These are phyloP conservation scores for Arabis hirsuta DNA, from an alignment of 345 rosid species.

Conservation along the genomic window DNA sequence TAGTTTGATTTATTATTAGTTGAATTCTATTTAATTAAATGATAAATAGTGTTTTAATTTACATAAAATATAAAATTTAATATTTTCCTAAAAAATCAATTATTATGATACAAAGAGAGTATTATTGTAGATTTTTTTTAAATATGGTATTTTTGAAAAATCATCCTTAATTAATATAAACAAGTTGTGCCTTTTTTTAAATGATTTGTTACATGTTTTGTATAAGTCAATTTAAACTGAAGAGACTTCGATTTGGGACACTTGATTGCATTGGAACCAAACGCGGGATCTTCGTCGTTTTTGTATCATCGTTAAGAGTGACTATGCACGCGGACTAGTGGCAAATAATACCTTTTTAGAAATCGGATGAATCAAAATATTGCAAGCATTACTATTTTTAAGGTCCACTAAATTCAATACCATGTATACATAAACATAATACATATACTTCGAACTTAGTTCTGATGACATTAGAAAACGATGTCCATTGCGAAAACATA, in stretches of 20 bases:
- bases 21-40: too few relatives aligned
- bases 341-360: neutral
- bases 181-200: too few relatives aligned
- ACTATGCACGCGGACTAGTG: slow-evolving; percentile 37
- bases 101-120: too few relatives aligned
- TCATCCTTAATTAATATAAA: too few relatives aligned
- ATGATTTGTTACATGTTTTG: neutral
- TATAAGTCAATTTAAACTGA: slow-evolving; percentile 14
- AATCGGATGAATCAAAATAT: neutral
- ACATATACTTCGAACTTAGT: neutral
- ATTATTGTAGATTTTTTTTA: too few relatives aligned
- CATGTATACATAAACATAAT: neutral
- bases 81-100: too few relatives aligned
- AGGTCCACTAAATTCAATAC: slow-evolving; percentile 6
- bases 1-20: too few relatives aligned
- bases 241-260: slow-evolving; percentile 26
- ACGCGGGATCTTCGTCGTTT: slow-evolving; percentile 38
- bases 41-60: too few relatives aligned
- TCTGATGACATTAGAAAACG: neutral
- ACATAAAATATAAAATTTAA: too few relatives aligned
- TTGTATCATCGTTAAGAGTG: slow-evolving; percentile 32
- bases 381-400: neutral
- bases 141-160: too few relatives aligned
- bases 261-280: slow-evolving; percentile 40
- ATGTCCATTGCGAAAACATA: too few relatives aligned